Conservation (phyloP, 371 early-diverging fungal species). For the Mucor piriformis region DNA sequence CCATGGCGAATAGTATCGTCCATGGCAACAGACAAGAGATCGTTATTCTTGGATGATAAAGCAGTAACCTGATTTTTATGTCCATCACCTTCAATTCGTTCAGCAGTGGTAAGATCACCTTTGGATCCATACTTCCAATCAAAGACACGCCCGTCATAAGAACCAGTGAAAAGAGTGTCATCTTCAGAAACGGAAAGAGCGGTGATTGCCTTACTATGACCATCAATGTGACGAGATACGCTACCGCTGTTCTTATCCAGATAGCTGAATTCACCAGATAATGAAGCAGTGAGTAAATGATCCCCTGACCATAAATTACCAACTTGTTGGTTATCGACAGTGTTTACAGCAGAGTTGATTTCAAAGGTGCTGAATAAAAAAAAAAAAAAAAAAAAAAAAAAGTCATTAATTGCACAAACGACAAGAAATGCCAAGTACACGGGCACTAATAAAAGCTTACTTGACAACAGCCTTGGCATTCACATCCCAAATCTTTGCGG, state of each 20-base stretch:
- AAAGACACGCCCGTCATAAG: conserved; percentile 90
- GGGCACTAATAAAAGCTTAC: too few relatives aligned
- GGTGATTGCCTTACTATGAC: conserved; percentile 88
- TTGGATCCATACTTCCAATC: conserved; percentile 60
- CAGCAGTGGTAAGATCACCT: conserved; percentile 37
- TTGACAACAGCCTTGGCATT: conserved; percentile 67
- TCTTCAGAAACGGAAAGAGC: conserved; percentile 61
- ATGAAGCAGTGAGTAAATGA: conserved; percentile 75
- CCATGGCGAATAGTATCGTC: conserved; percentile 66
- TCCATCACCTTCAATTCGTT: conserved; percentile 55
- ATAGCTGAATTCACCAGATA: conserved; percentile 84
- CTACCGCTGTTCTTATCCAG: conserved; percentile 67
- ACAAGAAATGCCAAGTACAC: too few relatives aligned
- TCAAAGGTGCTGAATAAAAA: conserved; percentile 52
- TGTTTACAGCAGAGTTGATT: conserved; percentile 30
- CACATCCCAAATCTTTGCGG: conserved; percentile 94
- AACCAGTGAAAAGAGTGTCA: conserved; percentile 79
- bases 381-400: neutral
- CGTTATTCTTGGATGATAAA: conserved; percentile 41
- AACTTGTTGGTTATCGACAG: conserved; percentile 87
- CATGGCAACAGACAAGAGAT: conserved; percentile 72
- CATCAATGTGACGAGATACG: conserved; percentile 63
- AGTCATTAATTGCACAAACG: too few relatives aligned
- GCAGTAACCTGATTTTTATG: conserved; percentile 76
- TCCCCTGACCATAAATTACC: conserved; percentile 89